These are phyloP conservation scores for Pinus albicaulis DNA, from an alignment of 75 land plant genomes.

Conservation along the genomic window DNA sequence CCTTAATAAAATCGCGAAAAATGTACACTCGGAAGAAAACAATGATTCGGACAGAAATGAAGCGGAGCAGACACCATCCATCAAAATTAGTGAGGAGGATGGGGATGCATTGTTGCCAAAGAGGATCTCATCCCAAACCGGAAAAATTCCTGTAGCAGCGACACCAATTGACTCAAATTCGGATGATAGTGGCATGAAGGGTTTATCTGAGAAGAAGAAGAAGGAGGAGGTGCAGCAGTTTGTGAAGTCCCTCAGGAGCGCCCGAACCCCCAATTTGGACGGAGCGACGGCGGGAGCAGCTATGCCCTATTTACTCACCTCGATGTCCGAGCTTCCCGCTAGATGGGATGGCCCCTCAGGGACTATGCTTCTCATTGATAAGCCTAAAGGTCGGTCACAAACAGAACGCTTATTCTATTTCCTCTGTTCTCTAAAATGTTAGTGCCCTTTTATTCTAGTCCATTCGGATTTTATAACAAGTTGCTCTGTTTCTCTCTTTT, in stretches of 20 bases:
- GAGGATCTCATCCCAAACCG: background rate
- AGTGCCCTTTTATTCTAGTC: no score
- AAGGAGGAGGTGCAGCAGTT: conserved; percentile 69
- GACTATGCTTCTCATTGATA: conserved; percentile 82
- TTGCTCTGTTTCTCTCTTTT: no score
- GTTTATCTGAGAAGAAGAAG: conserved; percentile 53
- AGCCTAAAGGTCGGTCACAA: conserved; percentile 70
- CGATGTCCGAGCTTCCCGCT: conserved; percentile 65
- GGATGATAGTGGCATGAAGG: background rate
- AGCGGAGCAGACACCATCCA: conserved; percentile 14
- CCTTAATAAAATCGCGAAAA: background rate
- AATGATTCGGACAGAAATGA: background rate
- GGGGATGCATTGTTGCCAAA: conserved; percentile 14
- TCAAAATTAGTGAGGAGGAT: conserved; percentile 19
- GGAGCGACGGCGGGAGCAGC: conserved; percentile 8
- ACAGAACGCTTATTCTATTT: background rate
- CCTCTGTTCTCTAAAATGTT: no score
- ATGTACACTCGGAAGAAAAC: conserved; percentile 3
- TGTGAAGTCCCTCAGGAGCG: conserved; percentile 60
- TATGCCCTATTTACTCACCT: conserved; percentile 54
- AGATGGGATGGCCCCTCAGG: conserved; percentile 81
- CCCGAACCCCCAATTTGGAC: conserved; percentile 20
- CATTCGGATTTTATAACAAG: no score
- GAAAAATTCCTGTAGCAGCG: background rate
- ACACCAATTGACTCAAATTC: background rate